A percentile compares a stretch with the other conserved stretches of the same genome.
These are phyloP conservation scores for Fusarium oxysporum DNA, from an alignment of 2,329 filamentous ascomycete genomes.

Conservation along the genomic window DNA sequence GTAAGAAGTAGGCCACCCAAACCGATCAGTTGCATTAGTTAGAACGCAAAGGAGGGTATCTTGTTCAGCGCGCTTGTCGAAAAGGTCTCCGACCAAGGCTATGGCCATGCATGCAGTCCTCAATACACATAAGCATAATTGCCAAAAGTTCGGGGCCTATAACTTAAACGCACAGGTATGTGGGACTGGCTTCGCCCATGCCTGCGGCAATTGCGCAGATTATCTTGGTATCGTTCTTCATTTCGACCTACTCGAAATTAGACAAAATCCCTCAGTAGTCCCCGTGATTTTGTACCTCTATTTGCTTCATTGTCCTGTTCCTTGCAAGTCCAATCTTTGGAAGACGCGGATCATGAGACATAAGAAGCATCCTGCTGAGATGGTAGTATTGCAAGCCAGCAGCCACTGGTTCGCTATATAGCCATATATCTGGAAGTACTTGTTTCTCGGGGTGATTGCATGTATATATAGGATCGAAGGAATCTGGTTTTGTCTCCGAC, in stretches of 20 bases:
- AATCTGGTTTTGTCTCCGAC: slow-evolving; percentile 40
- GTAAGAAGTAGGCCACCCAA: neutral
- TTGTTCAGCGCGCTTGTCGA: neutral
- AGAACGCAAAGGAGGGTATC: neutral
- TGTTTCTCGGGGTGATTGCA: neutral
- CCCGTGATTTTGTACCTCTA: slow-evolving; percentile 15
- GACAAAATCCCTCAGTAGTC: neutral
- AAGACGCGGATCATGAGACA: slow-evolving; percentile 41
- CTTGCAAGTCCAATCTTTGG: slow-evolving; percentile 39
- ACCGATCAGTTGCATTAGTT: neutral
- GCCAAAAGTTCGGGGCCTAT: accelerated
- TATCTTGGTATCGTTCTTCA: slow-evolving; percentile 41
- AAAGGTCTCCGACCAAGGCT: slow-evolving; percentile 50
- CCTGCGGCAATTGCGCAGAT: slow-evolving; percentile 45
- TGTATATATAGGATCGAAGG: slow-evolving; percentile 42
- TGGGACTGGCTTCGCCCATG: slow-evolving; percentile 33
- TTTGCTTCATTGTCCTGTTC: slow-evolving; percentile 19
- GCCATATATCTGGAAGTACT: slow-evolving; percentile 42
- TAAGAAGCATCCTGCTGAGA: slow-evolving; percentile 44
- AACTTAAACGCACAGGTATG: slow-evolving; percentile 35
- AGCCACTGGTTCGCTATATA: slow-evolving; percentile 41
- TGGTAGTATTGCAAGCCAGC: slow-evolving; percentile 46
- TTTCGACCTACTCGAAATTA: slow-evolving; percentile 21
- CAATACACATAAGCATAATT: neutral
- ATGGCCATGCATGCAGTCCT: slow-evolving; percentile 45